Conservation (phyloP, 495 filamentous ascomycete genomes). For the Penicillium ochrochloron region DNA sequence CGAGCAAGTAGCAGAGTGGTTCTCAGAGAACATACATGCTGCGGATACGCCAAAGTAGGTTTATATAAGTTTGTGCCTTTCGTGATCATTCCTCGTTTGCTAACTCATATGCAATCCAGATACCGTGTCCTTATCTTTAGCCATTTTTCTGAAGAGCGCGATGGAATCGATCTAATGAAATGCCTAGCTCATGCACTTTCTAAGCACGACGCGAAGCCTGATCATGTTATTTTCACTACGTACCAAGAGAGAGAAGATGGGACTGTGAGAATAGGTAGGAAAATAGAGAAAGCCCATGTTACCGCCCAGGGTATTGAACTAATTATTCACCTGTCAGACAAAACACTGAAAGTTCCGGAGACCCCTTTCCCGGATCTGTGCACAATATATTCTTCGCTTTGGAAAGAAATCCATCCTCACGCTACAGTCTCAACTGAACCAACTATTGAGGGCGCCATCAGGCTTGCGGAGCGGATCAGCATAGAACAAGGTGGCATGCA, state of each 20-base stretch:
- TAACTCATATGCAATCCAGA: neutral
- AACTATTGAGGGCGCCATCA: neutral
- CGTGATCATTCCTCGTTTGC: neutral
- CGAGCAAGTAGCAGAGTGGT: neutral
- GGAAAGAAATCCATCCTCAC: neutral
- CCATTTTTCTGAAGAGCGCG: neutral
- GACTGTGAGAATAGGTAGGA: neutral
- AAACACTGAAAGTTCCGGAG: neutral
- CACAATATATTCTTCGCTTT: neutral
- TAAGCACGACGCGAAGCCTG: neutral
- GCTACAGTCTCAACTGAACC: neutral
- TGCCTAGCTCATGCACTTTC: neutral
- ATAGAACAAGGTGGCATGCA: neutral
- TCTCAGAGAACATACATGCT: neutral
- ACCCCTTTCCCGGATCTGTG: neutral
- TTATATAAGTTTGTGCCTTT: too few species aligned
- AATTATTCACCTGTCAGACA: neutral
- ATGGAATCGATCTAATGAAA: neutral
- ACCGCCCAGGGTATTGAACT: neutral
- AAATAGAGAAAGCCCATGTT: neutral
- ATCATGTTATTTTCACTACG: neutral
- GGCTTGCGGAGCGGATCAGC: neutral
- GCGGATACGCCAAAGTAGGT: neutral
- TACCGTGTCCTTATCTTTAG: neutral
- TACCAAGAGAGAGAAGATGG: neutral